Evolutionary conservation across 495 filamentous ascomycete species (phyloP).

Genomic region (Hypoxylon intermedium): DNA sequence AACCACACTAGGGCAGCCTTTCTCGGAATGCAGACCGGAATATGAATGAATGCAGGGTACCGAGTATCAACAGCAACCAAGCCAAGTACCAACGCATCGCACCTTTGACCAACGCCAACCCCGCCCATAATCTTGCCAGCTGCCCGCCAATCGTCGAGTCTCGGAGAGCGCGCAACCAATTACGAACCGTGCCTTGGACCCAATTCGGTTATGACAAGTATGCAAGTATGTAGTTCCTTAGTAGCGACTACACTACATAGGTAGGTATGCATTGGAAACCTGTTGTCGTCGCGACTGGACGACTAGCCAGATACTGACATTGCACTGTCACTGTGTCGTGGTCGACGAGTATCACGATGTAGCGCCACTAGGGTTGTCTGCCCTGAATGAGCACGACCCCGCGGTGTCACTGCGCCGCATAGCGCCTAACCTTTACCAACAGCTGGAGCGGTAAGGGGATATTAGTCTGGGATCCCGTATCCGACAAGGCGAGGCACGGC

Average conservation of each 20-base stretch:
- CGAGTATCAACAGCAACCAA: no score
- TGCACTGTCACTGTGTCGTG: no score
- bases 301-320: neutral
- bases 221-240: no score
- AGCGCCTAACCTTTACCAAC: constrained; percentile 8
- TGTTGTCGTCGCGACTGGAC: neutral
- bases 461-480: constrained; percentile 2
- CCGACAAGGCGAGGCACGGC: neutral
- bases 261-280: no score
- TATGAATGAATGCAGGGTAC: no score
- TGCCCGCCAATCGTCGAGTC: neutral
- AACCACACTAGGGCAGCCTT: neutral
- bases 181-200: neutral
- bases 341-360: neutral
- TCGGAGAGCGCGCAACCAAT: neutral
- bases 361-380: constrained; percentile 1
- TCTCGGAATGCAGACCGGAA: neutral
- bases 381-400: neutral
- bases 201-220: neutral
- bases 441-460: constrained; percentile 1
- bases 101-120: neutral
- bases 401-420: neutral
- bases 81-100: no score
- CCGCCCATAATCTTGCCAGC: constrained; percentile 1
- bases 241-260: no score